Conservation (phyloP, 1,139 yeast genomes). For the Geotrichum australiense region DNA sequence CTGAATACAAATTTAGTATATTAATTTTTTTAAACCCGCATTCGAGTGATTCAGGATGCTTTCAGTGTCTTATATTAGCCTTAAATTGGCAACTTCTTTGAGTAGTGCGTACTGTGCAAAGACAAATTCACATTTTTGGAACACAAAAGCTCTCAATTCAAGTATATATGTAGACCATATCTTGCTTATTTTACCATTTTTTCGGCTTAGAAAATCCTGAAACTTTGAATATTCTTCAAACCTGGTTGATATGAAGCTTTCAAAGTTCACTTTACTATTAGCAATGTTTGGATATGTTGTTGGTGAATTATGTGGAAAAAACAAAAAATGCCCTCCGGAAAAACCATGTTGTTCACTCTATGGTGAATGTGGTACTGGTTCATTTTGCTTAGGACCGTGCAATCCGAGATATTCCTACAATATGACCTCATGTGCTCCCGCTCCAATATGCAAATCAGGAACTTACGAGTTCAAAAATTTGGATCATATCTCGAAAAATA, state of each 20-base stretch:
- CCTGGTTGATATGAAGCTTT: constrained; percentile 14
- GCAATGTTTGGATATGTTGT: constrained; percentile 14
- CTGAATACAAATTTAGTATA: no score
- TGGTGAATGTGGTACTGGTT: constrained; percentile 81
- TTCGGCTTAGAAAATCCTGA: no score
- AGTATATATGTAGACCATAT: no score
- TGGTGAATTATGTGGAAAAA: constrained; percentile 40
- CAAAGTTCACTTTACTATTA: constrained; percentile 15
- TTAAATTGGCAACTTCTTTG: no score
- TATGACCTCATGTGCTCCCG: constrained; percentile 61
- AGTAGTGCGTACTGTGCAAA: no score
- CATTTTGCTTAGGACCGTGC: constrained; percentile 79
- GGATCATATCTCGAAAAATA: constrained; percentile 33
- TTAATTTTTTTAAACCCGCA: no score
- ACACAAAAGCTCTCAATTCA: no score
- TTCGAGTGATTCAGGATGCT: no score
- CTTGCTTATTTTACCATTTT: no score
- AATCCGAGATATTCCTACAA: constrained; percentile 60
- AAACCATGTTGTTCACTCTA: constrained; percentile 78
- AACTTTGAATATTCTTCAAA: no score
- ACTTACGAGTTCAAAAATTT: constrained; percentile 24
- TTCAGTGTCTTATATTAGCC: no score
- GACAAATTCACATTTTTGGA: no score
- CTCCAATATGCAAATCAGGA: constrained; percentile 34
- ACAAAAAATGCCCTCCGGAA: constrained; percentile 55